Conservation (phyloP, 441 rosid genomes). For the Pelargonium fulgidum region DNA sequence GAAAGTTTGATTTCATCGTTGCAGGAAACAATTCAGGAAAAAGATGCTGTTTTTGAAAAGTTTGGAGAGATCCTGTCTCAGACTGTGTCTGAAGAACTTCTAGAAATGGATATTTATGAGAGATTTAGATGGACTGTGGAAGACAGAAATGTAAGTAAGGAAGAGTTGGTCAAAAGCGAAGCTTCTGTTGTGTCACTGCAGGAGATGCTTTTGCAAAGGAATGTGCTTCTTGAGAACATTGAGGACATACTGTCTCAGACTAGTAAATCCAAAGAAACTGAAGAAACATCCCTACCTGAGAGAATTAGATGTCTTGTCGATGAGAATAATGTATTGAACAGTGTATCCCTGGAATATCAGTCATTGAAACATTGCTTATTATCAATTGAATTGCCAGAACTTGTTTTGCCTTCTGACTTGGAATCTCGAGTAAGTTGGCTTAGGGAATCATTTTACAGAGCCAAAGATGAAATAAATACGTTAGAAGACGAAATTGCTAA, state of each 20-base stretch:
- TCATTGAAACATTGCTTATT: constrained; percentile 52
- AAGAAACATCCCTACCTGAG: constrained; percentile 20
- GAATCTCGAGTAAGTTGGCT: constrained; percentile 64
- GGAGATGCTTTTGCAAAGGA: constrained; percentile 10
- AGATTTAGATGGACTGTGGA: constrained; percentile 7
- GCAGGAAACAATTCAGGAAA: constrained; percentile 5
- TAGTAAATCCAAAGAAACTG: constrained; percentile 1
- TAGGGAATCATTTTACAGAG: constrained; percentile 46
- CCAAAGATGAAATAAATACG: constrained; percentile 43
- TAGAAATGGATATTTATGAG: constrained; percentile 6
- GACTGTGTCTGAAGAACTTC: constrained; percentile 3
- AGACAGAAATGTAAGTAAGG: background rate
- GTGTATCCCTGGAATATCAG: constrained; percentile 40
- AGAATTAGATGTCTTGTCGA: constrained; percentile 55
- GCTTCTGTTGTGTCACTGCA: constrained; percentile 5
- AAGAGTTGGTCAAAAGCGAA: constrained; percentile 7
- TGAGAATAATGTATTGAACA: constrained; percentile 53
- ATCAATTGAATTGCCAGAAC: constrained; percentile 57
- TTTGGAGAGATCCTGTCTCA: constrained; percentile 3
- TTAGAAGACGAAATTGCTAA: constrained; percentile 45
- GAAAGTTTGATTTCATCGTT: constrained; percentile 1
- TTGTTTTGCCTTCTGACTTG: constrained; percentile 43
- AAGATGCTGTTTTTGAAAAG: constrained; percentile 4
- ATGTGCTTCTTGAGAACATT: constrained; percentile 3
- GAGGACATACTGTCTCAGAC: constrained; percentile 5